These are phyloP conservation scores for Brassica balearica DNA, from an alignment of 441 rosid species.

Conservation along the genomic window DNA sequence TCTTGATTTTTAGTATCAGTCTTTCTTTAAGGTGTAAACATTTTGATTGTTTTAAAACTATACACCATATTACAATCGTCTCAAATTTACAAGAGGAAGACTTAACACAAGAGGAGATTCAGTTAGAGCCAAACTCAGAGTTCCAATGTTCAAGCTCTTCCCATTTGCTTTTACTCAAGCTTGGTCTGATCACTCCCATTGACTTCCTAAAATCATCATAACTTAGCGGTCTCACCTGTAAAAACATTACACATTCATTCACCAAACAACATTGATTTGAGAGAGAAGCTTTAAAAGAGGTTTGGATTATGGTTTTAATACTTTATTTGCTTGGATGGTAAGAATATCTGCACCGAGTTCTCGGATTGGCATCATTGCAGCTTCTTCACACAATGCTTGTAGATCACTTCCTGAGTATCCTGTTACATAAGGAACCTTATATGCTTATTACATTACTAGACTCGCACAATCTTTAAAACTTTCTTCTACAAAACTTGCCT, in stretches of 20 bases:
- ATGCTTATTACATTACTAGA: neutral
- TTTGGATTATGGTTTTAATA: slow-evolving; percentile 35
- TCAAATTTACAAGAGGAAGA: neutral
- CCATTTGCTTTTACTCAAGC: slow-evolving; percentile 90
- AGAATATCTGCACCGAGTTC: slow-evolving; percentile 89
- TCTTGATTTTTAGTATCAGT: no score
- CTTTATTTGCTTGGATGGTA: slow-evolving; percentile 85
- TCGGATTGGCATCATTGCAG: slow-evolving; percentile 98
- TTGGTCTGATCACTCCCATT: slow-evolving; percentile 84
- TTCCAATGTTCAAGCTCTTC: slow-evolving; percentile 94
- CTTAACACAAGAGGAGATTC: slow-evolving; percentile 26
- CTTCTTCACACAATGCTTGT: slow-evolving; percentile 97
- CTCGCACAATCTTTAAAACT: neutral
- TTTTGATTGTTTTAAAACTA: no score
- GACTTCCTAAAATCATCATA: slow-evolving; percentile 83
- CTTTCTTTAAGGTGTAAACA: no score
- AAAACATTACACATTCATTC: slow-evolving; percentile 2
- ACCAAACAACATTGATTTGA: neutral
- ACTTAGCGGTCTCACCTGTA: slow-evolving; percentile 79
- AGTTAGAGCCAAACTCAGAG: slow-evolving; percentile 82
- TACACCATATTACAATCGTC: no score
- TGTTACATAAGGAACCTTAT: slow-evolving; percentile 34
- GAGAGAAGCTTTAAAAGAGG: no score
- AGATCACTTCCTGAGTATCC: slow-evolving; percentile 98
- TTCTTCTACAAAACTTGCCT: slow-evolving; percentile 52